Percentiles rank a stretch among this genome's conserved stretches.
phyloP scores from a whole-genome alignment of 345 rosid species.

The Luvunga scandens region DNA sequence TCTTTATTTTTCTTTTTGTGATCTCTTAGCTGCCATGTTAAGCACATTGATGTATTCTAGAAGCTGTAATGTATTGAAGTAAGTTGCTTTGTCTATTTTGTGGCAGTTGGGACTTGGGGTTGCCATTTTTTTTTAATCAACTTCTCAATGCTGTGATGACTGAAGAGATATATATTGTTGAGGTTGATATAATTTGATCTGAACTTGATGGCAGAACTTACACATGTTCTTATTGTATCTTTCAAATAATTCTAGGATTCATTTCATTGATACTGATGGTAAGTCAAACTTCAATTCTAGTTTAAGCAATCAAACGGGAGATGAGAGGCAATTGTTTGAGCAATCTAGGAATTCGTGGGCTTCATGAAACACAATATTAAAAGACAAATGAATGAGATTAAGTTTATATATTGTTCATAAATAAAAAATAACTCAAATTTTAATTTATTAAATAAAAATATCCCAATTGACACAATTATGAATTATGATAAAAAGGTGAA shows the following conservation, averaged over 20 bases:
- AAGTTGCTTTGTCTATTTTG: conserved; percentile 36
- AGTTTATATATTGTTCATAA: too few species aligned
- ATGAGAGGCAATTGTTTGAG: neutral
- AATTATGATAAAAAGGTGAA: too few species aligned
- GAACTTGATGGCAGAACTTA: neutral
- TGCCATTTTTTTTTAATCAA: conserved; percentile 16
- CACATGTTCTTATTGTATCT: neutral
- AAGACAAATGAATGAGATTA: neutral
- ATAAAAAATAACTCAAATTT: too few species aligned
- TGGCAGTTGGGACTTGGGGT: conserved; percentile 34
- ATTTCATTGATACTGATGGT: neutral
- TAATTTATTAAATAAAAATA: too few species aligned
- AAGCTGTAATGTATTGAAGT: neutral
- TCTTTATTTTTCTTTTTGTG: neutral
- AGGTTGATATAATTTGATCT: neutral
- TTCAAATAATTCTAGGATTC: neutral
- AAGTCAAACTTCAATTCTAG: conserved; percentile 1
- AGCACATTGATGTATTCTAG: neutral
- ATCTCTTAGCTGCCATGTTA: neutral
- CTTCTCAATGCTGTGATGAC: conserved; percentile 5
- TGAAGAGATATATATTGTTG: neutral
- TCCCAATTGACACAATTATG: too few species aligned
- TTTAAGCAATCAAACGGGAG: neutral
- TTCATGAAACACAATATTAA: neutral
- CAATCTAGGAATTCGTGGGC: neutral